phyloP scores from a whole-genome alignment of 371 early-diverging fungal species.

The Apophysomyces trapeziformis region DNA sequence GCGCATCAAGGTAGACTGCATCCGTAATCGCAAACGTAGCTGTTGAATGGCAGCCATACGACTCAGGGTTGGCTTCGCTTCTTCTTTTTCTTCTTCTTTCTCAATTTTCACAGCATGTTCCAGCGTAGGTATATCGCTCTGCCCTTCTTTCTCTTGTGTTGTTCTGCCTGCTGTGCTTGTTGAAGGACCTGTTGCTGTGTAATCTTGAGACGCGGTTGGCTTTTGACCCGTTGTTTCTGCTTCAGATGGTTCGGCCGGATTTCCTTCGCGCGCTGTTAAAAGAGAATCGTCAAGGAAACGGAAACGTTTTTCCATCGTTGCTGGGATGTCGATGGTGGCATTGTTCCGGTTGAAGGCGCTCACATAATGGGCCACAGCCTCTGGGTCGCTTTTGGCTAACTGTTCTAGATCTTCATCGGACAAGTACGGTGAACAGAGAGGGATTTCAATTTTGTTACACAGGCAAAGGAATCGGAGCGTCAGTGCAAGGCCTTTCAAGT shows the following conservation, averaged over 20 bases:
- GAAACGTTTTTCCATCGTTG: conserved; percentile 20
- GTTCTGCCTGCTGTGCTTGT: not conserved
- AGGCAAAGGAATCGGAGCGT: conserved; percentile 45
- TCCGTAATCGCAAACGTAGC: conserved; percentile 23
- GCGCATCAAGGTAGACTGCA: conserved; percentile 13
- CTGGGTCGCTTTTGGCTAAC: conserved; percentile 25
- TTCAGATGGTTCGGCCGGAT: conserved; percentile 1
- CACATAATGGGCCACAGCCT: conserved; percentile 32
- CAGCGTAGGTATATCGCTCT: not conserved
- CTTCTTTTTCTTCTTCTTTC: conserved; percentile 6
- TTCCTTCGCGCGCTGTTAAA: not conserved
- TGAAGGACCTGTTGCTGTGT: too few species aligned
- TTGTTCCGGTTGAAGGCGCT: conserved; percentile 29
- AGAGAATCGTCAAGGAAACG: not conserved
- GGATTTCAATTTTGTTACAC: conserved; percentile 30
- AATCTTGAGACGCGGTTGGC: not conserved
- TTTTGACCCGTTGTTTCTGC: not conserved
- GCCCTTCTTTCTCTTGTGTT: not conserved
- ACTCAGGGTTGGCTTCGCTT: not conserved
- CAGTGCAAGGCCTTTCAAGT: conserved; percentile 45
- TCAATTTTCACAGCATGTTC: not conserved
- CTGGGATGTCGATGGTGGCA: conserved; percentile 13
- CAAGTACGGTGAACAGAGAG: conserved; percentile 29
- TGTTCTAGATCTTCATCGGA: conserved; percentile 27
- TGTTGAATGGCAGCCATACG: conserved; percentile 23